Percentiles rank a stretch among this genome's conserved stretches.
Evolutionary conservation across 2,329 filamentous ascomycete genomes (phyloP).

Genomic region (Lasiodiplodia citricola): DNA sequence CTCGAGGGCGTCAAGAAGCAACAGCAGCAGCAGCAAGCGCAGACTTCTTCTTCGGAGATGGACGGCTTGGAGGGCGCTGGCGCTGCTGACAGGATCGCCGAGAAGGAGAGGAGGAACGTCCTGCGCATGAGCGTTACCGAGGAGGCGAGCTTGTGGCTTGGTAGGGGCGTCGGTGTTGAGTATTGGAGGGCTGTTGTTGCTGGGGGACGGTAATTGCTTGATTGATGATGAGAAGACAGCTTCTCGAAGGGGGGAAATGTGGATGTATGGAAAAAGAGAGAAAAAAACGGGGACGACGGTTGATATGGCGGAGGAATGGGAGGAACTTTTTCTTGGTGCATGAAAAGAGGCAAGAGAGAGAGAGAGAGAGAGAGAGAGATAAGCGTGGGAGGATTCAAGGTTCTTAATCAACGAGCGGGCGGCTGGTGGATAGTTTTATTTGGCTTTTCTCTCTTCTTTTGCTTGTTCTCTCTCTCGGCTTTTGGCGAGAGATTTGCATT

Average conservation of each 20-base stretch:
- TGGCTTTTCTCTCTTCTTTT: neutral
- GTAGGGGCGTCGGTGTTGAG: slow-evolving; percentile 69
- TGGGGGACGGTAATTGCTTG: slow-evolving; percentile 4
- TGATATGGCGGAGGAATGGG: too few species aligned
- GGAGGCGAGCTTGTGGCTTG: slow-evolving; percentile 63
- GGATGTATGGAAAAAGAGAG: neutral
- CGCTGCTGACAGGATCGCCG: neutral
- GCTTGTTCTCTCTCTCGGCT: too few species aligned
- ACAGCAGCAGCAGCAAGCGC: neutral
- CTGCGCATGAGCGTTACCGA: slow-evolving; percentile 18
- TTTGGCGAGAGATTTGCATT: neutral
- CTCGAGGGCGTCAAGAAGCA: slow-evolving; percentile 5
- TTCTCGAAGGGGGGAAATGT: too few species aligned
- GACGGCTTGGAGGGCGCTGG: neutral
- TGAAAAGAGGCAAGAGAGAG: too few species aligned
- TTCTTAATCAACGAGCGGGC: too few species aligned
- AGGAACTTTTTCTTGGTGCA: too few species aligned
- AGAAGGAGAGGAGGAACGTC: slow-evolving; percentile 1
- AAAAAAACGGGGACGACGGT: too few species aligned
- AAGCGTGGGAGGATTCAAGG: too few species aligned
- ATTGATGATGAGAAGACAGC: neutral
- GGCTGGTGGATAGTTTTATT: too few species aligned
- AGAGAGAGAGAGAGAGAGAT: too few species aligned
- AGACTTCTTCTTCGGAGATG: neutral
- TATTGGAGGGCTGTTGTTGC: slow-evolving; percentile 72